These are phyloP conservation scores for Vaccinium darrowii DNA, from an alignment of 148 eudicot genomes.

Conservation along the genomic window DNA sequence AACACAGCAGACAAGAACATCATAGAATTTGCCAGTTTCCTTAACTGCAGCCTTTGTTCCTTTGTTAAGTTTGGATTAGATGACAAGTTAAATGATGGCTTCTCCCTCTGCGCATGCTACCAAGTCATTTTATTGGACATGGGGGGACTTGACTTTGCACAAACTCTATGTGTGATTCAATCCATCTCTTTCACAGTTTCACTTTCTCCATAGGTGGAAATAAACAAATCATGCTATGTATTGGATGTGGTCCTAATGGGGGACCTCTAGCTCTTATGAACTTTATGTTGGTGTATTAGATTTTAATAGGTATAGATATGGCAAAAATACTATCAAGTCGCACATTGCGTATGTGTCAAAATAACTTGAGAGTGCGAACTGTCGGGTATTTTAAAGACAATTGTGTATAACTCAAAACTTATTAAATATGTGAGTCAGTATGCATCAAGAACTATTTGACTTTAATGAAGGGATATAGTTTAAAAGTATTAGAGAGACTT, in stretches of 20 bases:
- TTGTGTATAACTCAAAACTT: neutral
- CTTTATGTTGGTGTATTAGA: too few species aligned
- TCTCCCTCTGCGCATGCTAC: conserved; percentile 9
- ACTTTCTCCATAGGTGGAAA: neutral
- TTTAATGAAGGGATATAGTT: neutral
- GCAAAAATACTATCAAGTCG: neutral
- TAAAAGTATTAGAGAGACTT: neutral
- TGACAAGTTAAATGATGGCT: conserved; percentile 10
- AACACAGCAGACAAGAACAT: neutral
- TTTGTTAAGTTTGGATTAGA: neutral
- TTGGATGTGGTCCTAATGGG: neutral
- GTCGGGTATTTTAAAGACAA: neutral
- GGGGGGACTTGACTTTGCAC: neutral
- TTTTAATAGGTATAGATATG: too few species aligned
- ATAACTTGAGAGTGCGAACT: neutral
- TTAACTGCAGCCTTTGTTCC: conserved; percentile 8
- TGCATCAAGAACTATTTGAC: neutral
- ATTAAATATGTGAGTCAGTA: neutral
- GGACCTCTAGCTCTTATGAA: too few species aligned
- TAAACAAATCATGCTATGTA: neutral
- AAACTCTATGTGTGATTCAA: neutral
- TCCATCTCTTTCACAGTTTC: neutral
- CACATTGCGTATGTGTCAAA: neutral
- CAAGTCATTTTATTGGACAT: neutral
- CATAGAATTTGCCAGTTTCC: conserved; percentile 3